Conservation (phyloP, 768 basidiomycete species). For the Tephrocybe sp. region DNA sequence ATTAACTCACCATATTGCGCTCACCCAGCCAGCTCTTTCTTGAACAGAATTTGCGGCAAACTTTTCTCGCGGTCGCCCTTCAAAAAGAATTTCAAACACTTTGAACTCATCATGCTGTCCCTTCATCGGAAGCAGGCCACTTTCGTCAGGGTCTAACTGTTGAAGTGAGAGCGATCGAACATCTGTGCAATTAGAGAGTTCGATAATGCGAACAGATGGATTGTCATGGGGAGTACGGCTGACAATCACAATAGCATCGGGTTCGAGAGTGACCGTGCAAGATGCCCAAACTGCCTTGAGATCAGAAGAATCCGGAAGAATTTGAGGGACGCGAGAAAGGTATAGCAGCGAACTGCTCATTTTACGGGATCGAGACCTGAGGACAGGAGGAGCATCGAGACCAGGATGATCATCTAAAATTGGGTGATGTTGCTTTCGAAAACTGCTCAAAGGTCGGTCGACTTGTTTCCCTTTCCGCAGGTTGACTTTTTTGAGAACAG, state of each 20-base stretch:
- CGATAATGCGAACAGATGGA: conserved; percentile 37
- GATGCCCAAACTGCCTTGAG: conserved; percentile 45
- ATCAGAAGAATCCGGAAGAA: conserved; percentile 20
- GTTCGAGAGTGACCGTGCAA: conserved; percentile 37
- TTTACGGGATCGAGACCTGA: conserved; percentile 13
- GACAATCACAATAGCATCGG: conserved; percentile 41
- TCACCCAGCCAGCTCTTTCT: conserved; percentile 72
- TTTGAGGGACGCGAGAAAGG: conserved; percentile 33
- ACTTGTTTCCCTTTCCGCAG: conserved; percentile 22
- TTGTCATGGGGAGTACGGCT: conserved; percentile 40
- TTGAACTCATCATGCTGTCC: conserved; percentile 41
- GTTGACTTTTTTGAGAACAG: conserved; percentile 53
- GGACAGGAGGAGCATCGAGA: conserved; percentile 10
- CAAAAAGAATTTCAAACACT: conserved; percentile 65
- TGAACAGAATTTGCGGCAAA: conserved; percentile 61
- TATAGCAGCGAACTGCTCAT: conserved; percentile 44
- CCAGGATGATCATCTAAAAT: background rate
- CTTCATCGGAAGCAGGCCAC: conserved; percentile 34
- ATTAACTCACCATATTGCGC: conserved; percentile 61
- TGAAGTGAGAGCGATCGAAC: conserved; percentile 53
- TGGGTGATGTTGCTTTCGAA: conserved; percentile 18
- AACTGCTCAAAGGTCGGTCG: conserved; percentile 12
- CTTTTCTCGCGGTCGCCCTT: conserved; percentile 47
- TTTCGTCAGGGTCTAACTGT: conserved; percentile 44
- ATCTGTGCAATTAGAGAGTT: conserved; percentile 54